Evolutionary conservation across 306 rosid species (phyloP), one percentile per base, ranked within the genome.

Genomic region (Echinosophora koreensis): DNA sequence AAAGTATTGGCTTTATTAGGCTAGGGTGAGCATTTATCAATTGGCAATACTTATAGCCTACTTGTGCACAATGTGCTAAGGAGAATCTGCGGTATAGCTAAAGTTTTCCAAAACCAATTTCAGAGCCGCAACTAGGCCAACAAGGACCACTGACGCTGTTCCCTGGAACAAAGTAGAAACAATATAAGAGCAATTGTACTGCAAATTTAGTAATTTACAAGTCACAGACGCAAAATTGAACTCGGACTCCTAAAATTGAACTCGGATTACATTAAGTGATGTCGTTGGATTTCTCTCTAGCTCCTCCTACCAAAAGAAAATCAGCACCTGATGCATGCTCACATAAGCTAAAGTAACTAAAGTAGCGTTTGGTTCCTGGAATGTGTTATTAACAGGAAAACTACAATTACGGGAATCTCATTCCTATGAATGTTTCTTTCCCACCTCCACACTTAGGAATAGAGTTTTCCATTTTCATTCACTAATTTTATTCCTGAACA

Each of bases 221-320:
- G 50, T 9, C 50, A 2, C 4, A 44, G n/a, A 9, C 50, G 0
- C 13, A 44, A 10, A 9, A 9, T 44, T 44, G 49, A 44, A 44
- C 49, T 8, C 0, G 69, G 59, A 65, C 58, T 32, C 60, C 52
- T 37, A 51, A 62, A 74, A 47, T 32, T 61, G 18, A 66, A 77
- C 67, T 42, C 37, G 51, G 52, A 64, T 64, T n/a, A 57, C 50
- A 69, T 42, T 76, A 84, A 80, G 84, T 71, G 82, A 84, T 58
- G 82, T 18, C 77, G 41, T 80, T 16, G 76, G 80, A 66, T 84
- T 84, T 69, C 82, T 76, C 72, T 80, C 79, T 76, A 80, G 79
- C 70, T 84, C 87, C 84, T 84, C 87, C 87, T 84, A 41, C 50
- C 8, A 64, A 73, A 44, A 64, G 35, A 64, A 54, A 41, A 66